Percentiles rank a stretch among this genome's conserved stretches.
Evolutionary conservation across 73 alveolate species (phyloP).

Genomic region (Tetrahymena elliotti): DNA sequence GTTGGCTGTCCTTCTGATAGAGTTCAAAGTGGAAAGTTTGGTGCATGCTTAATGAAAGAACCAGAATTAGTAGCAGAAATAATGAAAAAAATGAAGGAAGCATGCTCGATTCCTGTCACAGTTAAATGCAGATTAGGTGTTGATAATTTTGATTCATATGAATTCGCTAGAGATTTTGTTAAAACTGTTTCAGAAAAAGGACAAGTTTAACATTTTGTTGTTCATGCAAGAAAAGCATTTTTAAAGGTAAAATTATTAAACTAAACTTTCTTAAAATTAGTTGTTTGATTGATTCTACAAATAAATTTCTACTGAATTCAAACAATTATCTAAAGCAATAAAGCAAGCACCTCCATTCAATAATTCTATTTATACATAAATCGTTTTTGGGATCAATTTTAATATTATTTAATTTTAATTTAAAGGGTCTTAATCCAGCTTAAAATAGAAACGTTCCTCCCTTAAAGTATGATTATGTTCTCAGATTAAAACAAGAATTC

Average conservation of each 20-base stretch:
- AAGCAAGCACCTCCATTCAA: too few species aligned
- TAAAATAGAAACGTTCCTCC: conserved; percentile 92
- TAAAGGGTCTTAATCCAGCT: conserved; percentile 77
- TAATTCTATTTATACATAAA: too few species aligned
- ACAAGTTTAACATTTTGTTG: conserved; percentile 70
- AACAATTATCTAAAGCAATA: neutral
- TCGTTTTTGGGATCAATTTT: too few species aligned
- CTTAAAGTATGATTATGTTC: conserved; percentile 76
- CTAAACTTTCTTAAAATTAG: neutral
- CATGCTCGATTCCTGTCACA: conserved; percentile 68
- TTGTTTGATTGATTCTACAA: neutral
- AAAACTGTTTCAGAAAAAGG: conserved; percentile 64
- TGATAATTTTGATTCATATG: conserved; percentile 81
- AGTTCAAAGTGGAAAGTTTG: conserved; percentile 87
- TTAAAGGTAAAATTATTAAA: conserved; percentile 20
- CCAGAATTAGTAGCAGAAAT: conserved; percentile 78
- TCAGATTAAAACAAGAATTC: conserved; percentile 74
- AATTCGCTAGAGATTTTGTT: conserved; percentile 69
- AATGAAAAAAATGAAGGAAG: conserved; percentile 56
- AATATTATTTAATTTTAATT: neutral
- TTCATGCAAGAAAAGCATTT: conserved; percentile 91
- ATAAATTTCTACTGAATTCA: neutral
- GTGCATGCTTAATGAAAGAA: conserved; percentile 93
- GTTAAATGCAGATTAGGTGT: conserved; percentile 96
- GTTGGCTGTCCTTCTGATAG: conserved; percentile 94